Base-by-base conservation (phyloP, 202 grass and related monocot genomes). In the Elaeis oleifera region DNA sequence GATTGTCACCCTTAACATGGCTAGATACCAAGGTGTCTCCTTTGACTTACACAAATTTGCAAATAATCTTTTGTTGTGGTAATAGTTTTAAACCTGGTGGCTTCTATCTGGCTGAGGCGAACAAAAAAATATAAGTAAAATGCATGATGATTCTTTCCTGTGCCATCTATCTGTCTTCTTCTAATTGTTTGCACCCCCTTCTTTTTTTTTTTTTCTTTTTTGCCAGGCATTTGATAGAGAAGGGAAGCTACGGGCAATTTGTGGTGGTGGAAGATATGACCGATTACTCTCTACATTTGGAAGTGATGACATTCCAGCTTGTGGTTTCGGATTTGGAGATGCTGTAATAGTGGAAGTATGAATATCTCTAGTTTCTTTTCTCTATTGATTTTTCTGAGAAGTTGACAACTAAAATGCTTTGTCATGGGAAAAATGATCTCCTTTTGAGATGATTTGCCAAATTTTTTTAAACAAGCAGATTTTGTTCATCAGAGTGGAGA, bases 341-440 rank as follows among this genome's bases (percentile, higher is more conserved):
- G 82, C 89, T 64, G 89, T 95, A 59, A 89, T 95, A 73, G 72
- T 95, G 49, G 85, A 95, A 85, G 90, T 95, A 87, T 81, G 83
- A 58, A 59, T 28, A 50, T 13, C 18, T 56, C 55, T 58, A 66
- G 77, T 50, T 9, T 15, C 58, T 74, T 13, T 16, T 32, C 11
- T 44, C 2, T 2, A 13, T 44, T 44, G 11, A 44, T 44, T 3
- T 44, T 44, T 44, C 11, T 44, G 36, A 44, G 9, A 11, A 44
- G 36, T 44, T 11, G 36, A 44, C 36, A 44, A 44, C 8, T 44
- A 44, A 44, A 44, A 44, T 44, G 36, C 36, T 44, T 44, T 44
- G 9, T 44, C 11, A 44, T 44, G 9, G 11, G 11, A 44, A 9
- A 44, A 44, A 3, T 0, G 36, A 44, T 44, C 36, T 44, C 13